These are phyloP conservation scores for Colletotrichum euphorbiae DNA, from an alignment of 2,329 filamentous ascomycete species.

Conservation along the genomic window DNA sequence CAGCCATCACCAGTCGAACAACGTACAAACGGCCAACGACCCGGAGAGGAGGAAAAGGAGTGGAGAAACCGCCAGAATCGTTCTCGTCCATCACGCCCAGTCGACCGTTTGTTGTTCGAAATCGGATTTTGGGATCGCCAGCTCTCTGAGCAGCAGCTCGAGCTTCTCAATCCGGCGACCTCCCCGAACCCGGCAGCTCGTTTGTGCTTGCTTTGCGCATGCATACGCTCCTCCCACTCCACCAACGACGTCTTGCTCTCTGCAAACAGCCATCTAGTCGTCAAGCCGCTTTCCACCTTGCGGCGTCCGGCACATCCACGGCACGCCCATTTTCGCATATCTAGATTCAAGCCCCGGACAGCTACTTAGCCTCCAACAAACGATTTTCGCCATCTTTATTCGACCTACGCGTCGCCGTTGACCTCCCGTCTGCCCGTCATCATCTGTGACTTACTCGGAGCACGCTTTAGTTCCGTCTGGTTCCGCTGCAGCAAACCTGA, in stretches of 20 bases:
- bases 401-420: neutral
- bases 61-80: neutral
- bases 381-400: neutral
- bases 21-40: neutral
- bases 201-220: conserved; percentile 29
- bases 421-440: neutral
- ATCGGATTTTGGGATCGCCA: conserved; percentile 11
- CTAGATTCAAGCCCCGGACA: conserved; percentile 17
- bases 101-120: conserved; percentile 10
- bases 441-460: conserved; percentile 12
- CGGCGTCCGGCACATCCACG: conserved; percentile 23
- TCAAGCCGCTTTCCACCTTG: conserved; percentile 13
- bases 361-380: neutral
- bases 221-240: conserved; percentile 15
- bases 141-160: conserved; percentile 9
- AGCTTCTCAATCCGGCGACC: conserved; percentile 25
- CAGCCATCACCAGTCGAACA: neutral
- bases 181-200: conserved; percentile 28
- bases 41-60: conserved; percentile 33
- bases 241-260: conserved; percentile 28
- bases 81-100: neutral
- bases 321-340: conserved; percentile 26
- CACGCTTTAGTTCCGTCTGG: conserved; percentile 13
- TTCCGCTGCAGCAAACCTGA: conserved; percentile 19
- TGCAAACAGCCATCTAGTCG: conserved; percentile 25